Conservation (phyloP, 1,139 yeast genomes). For the Meyerozyma athensensis region DNA sequence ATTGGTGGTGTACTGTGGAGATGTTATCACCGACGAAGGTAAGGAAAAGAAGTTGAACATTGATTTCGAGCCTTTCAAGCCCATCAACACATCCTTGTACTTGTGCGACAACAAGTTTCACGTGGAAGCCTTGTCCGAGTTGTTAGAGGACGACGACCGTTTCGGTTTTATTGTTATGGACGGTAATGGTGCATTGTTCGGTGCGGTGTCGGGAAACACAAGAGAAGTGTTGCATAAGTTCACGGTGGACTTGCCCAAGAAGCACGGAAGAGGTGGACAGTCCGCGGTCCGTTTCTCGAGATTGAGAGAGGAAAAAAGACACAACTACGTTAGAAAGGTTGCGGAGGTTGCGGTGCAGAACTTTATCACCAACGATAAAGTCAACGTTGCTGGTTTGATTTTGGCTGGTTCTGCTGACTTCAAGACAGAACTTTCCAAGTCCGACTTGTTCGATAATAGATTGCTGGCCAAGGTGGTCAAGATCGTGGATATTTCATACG, state of each 20-base stretch:
- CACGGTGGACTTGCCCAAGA: constrained; percentile 95
- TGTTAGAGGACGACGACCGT: constrained; percentile 90
- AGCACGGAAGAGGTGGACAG: constrained; percentile 99
- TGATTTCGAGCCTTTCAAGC: constrained; percentile 96
- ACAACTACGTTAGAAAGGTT: constrained; percentile 94
- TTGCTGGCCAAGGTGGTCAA: constrained; percentile 82
- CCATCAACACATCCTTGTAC: constrained; percentile 92
- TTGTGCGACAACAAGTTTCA: constrained; percentile 97
- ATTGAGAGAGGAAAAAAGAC: constrained; percentile 98
- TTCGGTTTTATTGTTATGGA: constrained; percentile 98
- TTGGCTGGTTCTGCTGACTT: constrained; percentile 99
- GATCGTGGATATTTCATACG: constrained; percentile 94
- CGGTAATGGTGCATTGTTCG: constrained; percentile 97
- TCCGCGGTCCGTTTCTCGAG: constrained; percentile 98
- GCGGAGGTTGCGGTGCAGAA: constrained; percentile 98
- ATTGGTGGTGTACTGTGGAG: constrained; percentile 95
- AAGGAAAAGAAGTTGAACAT: constrained; percentile 92
- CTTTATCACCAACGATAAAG: constrained; percentile 89
- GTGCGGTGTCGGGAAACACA: constrained; percentile 94
- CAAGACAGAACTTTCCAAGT: constrained; percentile 87
- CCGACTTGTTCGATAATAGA: constrained; percentile 90
- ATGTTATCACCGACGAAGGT: constrained; percentile 94
- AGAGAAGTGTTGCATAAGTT: constrained; percentile 94
- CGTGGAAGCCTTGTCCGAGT: constrained; percentile 91
- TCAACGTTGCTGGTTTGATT: constrained; percentile 88